Conservation (phyloP, 768 basidiomycete genomes). For the Chlorophyllum brunneum region DNA sequence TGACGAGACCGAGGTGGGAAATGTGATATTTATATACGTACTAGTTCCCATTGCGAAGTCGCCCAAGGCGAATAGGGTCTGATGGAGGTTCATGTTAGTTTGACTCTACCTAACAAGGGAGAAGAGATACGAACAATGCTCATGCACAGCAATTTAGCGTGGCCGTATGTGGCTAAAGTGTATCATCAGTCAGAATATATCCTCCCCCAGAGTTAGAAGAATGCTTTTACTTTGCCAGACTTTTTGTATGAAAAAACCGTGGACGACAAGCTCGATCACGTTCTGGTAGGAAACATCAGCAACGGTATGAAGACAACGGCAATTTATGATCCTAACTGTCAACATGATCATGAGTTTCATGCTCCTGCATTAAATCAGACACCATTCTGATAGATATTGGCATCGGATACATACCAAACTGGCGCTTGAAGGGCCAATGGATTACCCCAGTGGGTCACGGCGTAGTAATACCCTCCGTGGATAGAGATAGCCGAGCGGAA, state of each 20-base stretch:
- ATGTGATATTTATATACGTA: not conserved
- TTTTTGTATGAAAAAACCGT: slow-evolving; percentile 10
- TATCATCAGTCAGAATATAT: not conserved
- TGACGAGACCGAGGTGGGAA: not conserved
- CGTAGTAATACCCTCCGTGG: slow-evolving; percentile 10
- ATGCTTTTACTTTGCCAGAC: slow-evolving; percentile 4
- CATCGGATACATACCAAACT: not conserved
- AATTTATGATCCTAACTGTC: not conserved
- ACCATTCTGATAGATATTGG: not conserved
- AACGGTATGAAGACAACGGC: not conserved
- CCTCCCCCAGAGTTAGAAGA: not conserved
- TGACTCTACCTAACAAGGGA: not conserved
- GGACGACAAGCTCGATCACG: slow-evolving; percentile 7
- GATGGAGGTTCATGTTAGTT: not conserved
- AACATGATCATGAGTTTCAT: slow-evolving; percentile 12
- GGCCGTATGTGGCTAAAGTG: slow-evolving; percentile 1
- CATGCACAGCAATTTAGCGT: slow-evolving; percentile 1
- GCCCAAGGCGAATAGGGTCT: slow-evolving; percentile 9
- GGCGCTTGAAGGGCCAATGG: not conserved
- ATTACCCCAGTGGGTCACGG: slow-evolving; percentile 10
- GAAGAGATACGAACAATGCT: not conserved
- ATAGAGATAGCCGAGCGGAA: slow-evolving; percentile 7
- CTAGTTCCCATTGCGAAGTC: slow-evolving; percentile 11
- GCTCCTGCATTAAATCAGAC: not conserved
- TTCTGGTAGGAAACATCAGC: not conserved